These are phyloP conservation scores for Steccherinum ochraceum DNA, from an alignment of 768 basidiomycete species.

Conservation along the genomic window DNA sequence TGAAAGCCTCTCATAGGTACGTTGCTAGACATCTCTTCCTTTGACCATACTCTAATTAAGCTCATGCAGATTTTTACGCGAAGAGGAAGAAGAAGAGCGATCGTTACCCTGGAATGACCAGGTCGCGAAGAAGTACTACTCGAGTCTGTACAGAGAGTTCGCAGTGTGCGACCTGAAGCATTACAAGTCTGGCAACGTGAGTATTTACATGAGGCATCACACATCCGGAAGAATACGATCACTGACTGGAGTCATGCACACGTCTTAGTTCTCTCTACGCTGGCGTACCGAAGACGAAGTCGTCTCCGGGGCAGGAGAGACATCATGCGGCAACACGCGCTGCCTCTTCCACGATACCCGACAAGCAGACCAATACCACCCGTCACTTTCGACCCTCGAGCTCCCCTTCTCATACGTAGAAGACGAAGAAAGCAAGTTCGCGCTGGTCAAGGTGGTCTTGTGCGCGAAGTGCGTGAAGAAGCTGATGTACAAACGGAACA, in stretches of 20 bases:
- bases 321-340: slow-evolving; percentile 84
- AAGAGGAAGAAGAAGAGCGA: slow-evolving; percentile 38
- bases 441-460: slow-evolving; percentile 87
- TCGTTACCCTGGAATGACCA: slow-evolving; percentile 71
- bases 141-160: slow-evolving; percentile 84
- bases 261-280: slow-evolving; percentile 71
- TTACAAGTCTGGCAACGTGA: slow-evolving; percentile 85
- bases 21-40: slow-evolving; percentile 4
- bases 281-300: slow-evolving; percentile 95
- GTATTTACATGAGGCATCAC: too few relatives aligned
- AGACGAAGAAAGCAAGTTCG: slow-evolving; percentile 64
- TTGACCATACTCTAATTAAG: slow-evolving; percentile 1
- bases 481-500: slow-evolving; percentile 78
- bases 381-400: slow-evolving; percentile 67
- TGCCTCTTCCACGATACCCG: slow-evolving; percentile 51
- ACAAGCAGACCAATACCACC: slow-evolving; percentile 11
- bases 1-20: slow-evolving; percentile 68
- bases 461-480: slow-evolving; percentile 77
- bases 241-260: too few relatives aligned
- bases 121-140: slow-evolving; percentile 85
- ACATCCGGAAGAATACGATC: not conserved
- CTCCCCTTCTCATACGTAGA: slow-evolving; percentile 88
- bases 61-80: slow-evolving; percentile 64
- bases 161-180: slow-evolving; percentile 93
- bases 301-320: slow-evolving; percentile 76